Conservation (phyloP, 768 basidiomycete genomes). For the Boletus tomentosulus region DNA sequence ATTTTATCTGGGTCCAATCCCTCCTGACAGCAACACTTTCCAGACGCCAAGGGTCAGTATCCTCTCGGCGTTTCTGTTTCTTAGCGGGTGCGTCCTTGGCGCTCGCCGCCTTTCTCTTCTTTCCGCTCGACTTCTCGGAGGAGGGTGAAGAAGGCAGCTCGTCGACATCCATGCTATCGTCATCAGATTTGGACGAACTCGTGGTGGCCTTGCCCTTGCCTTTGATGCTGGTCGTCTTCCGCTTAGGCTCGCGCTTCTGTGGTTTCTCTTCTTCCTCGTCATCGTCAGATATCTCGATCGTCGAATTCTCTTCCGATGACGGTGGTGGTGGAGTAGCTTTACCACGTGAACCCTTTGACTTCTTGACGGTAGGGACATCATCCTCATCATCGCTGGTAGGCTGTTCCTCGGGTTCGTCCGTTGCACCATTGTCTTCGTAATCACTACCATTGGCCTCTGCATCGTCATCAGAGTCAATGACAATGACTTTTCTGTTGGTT, state of each 20-base stretch:
- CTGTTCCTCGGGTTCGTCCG: conserved; percentile 40
- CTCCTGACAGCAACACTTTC: conserved; percentile 53
- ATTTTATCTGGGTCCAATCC: conserved; percentile 76
- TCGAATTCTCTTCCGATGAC: conserved; percentile 30
- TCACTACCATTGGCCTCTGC: conserved; percentile 32
- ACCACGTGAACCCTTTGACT: conserved; percentile 18
- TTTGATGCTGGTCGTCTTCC: conserved; percentile 19
- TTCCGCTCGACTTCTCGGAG: conserved; percentile 35
- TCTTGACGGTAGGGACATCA: conserved; percentile 18
- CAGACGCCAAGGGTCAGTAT: conserved; percentile 76
- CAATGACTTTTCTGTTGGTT: conserved; percentile 33
- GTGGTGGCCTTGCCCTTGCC: conserved; percentile 21
- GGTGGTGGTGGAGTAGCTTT: conserved; percentile 29
- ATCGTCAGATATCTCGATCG: conserved; percentile 21
- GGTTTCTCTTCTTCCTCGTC: conserved; percentile 26
- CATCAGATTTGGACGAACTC: conserved; percentile 36
- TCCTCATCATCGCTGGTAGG: conserved; percentile 24
- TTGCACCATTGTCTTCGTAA: conserved; percentile 27
- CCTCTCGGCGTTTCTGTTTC: conserved; percentile 58
- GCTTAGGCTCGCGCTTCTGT: conserved; percentile 28
- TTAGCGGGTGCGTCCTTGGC: conserved; percentile 39
- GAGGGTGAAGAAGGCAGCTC: conserved; percentile 36
- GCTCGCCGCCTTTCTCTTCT: conserved; percentile 41
- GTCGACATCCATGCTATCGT: conserved; percentile 57
- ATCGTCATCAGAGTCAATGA: conserved; percentile 53